phyloP scores from a whole-genome alignment of 2,329 filamentous ascomycete genomes.

The Pleomassaria siparia region DNA sequence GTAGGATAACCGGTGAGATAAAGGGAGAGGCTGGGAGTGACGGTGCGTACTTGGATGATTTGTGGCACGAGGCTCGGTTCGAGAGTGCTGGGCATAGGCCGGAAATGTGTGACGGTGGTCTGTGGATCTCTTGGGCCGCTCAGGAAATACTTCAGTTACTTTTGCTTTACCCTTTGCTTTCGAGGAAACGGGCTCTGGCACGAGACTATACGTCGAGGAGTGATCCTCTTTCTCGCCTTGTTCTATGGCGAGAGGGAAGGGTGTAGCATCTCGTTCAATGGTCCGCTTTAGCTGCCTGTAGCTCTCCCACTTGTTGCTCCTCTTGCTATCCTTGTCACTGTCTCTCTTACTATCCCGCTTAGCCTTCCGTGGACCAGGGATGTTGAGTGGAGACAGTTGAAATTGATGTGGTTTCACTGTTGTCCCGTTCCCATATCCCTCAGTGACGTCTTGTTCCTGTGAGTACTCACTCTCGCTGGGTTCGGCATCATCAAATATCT shows the following conservation, averaged over 20 bases:
- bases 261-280: constrained; percentile 31
- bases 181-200: constrained; percentile 3
- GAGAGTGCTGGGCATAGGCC: constrained; percentile 13
- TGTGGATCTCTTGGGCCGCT: constrained; percentile 18
- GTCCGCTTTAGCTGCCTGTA: constrained; percentile 23
- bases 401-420: constrained; percentile 26
- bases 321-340: constrained; percentile 17
- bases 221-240: constrained; percentile 38
- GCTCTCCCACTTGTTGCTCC: constrained; percentile 13
- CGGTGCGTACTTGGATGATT: constrained; percentile 10
- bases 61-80: constrained; percentile 12
- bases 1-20: constrained; percentile 15
- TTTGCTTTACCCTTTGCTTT: constrained; percentile 17
- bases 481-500: constrained; percentile 34
- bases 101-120: constrained; percentile 5
- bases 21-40: constrained; percentile 4
- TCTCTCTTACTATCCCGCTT: constrained; percentile 16
- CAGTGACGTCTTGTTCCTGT: constrained; percentile 30
- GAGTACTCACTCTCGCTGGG: constrained; percentile 35
- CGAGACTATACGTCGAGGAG: constrained; percentile 25
- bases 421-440: constrained; percentile 22
- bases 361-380: constrained; percentile 11
- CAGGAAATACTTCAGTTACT: constrained; percentile 17
- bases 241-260: constrained; percentile 23
- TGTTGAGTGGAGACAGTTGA: constrained; percentile 23